A percentile compares a stretch with the other conserved stretches of the same genome.
phyloP scores from a whole-genome alignment of 257 asterid genomes.

The Dorcoceras hygrometricum region DNA sequence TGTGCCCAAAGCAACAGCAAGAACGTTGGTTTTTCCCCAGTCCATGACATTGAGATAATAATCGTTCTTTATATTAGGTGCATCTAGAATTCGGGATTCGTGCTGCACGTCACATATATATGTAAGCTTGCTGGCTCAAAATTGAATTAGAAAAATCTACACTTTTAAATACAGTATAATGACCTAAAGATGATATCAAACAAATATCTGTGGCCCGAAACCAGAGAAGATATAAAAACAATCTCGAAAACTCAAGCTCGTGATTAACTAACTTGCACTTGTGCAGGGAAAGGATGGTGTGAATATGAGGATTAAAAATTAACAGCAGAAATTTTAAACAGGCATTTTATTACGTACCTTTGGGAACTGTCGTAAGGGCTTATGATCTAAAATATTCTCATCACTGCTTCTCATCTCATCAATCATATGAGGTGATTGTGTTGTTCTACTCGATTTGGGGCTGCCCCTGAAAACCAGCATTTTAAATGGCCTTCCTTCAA shows the following conservation, averaged over 20 bases:
- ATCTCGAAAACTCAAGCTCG: background rate
- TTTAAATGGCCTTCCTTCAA: slow-evolving; percentile 71
- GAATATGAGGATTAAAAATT: background rate
- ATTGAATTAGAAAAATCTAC: too few relatives aligned
- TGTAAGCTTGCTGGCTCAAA: background rate
- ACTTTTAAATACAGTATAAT: too few relatives aligned
- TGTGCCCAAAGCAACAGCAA: slow-evolving; percentile 61
- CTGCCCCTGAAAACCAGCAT: slow-evolving; percentile 91
- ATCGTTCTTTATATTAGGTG: slow-evolving; percentile 49
- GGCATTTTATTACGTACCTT: slow-evolving; percentile 32
- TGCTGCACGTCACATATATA: slow-evolving; percentile 32
- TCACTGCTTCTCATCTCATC: slow-evolving; percentile 58
- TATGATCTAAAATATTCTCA: slow-evolving; percentile 25
- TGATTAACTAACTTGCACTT: background rate
- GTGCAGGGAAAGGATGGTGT: background rate
- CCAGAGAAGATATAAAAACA: background rate
- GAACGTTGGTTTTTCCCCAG: slow-evolving; percentile 64
- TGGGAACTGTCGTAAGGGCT: slow-evolving; percentile 46
- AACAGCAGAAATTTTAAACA: background rate
- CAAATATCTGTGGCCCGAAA: background rate
- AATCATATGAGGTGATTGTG: slow-evolving; percentile 32
- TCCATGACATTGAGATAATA: slow-evolving; percentile 63
- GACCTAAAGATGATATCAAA: background rate
- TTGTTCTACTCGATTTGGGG: slow-evolving; percentile 58
- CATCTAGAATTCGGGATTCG: slow-evolving; percentile 49